Percentiles rank a stretch among this genome's conserved stretches.
Evolutionary conservation across 179 eudicot species (phyloP).

Genomic region (Camellia oleifera): DNA sequence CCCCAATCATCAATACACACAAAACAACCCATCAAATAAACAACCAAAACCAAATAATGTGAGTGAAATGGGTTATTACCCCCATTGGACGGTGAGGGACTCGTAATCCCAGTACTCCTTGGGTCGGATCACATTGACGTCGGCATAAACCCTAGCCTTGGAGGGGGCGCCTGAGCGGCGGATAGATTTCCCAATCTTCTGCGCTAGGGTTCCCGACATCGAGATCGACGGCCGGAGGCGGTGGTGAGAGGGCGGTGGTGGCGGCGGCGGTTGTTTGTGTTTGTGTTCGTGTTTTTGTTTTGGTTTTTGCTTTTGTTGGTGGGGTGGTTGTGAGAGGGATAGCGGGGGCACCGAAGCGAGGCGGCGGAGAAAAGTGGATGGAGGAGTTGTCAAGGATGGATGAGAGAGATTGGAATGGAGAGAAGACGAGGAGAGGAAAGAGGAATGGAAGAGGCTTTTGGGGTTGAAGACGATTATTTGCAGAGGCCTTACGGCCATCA

Average conservation of each 20-base stretch:
- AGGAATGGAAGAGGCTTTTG: conserved; percentile 8
- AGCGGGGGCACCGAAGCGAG: conserved; percentile 22
- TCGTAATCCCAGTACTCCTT: conserved; percentile 88
- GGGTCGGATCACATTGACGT: conserved; percentile 67
- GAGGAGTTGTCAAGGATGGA: background rate
- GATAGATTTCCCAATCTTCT: conserved; percentile 80
- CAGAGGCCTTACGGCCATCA: conserved; percentile 87
- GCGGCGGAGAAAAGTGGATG: conserved; percentile 16
- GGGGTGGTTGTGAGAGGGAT: background rate
- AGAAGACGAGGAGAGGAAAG: conserved; percentile 19
- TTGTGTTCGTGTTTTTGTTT: background rate
- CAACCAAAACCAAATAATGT: conserved; percentile 21
- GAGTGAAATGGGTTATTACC: conserved; percentile 31
- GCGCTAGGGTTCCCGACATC: conserved; percentile 67
- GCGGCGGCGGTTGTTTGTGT: background rate
- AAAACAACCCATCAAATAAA: background rate
- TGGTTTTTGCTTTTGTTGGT: background rate
- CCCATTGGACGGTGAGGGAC: conserved; percentile 83
- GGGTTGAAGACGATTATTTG: conserved; percentile 27
- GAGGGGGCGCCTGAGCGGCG: conserved; percentile 90
- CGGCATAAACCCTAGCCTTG: conserved; percentile 78
- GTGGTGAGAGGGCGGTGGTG: conserved; percentile 20
- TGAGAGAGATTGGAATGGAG: conserved; percentile 8
- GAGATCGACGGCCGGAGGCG: conserved; percentile 21
- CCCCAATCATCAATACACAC: background rate